Evolutionary conservation across 140 eudicot genomes (phyloP).

Genomic region (Bidens hawaiensis): DNA sequence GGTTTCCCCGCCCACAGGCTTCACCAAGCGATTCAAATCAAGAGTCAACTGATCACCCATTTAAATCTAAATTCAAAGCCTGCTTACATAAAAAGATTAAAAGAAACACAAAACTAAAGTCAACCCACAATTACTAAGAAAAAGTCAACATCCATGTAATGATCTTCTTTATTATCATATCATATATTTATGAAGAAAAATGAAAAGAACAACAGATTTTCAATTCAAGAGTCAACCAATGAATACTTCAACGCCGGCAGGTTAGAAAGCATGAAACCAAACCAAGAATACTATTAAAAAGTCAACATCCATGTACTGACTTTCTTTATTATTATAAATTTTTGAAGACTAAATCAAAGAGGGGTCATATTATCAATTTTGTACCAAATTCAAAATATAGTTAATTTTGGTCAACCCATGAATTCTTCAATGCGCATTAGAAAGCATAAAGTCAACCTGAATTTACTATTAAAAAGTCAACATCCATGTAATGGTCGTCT

Average conservation of each 20-base stretch:
- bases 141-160: no score
- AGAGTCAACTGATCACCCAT: constrained; percentile 61
- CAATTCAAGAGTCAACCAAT: no score
- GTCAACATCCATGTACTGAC: neutral
- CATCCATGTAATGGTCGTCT: constrained; percentile 5
- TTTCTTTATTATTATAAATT: no score
- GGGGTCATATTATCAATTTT: no score
- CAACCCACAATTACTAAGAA: no score
- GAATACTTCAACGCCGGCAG: no score
- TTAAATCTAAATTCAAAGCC: constrained; percentile 18
- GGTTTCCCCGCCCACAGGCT: constrained; percentile 40
- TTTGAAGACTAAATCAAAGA: no score
- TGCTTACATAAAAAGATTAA: neutral
- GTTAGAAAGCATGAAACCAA: neutral
- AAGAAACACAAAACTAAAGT: neutral
- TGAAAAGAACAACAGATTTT: no score
- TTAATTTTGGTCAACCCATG: neutral
- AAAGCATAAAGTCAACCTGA: neutral
- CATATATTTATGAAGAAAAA: no score
- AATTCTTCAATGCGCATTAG: neutral
- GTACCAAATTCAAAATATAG: no score
- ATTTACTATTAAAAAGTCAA: neutral
- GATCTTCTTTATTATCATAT: no score
- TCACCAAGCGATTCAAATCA: constrained; percentile 41
- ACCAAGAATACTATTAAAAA: neutral